phyloP scores from a whole-genome alignment of 1,139 yeast species.

The Protomyces arabidopsidicola region DNA sequence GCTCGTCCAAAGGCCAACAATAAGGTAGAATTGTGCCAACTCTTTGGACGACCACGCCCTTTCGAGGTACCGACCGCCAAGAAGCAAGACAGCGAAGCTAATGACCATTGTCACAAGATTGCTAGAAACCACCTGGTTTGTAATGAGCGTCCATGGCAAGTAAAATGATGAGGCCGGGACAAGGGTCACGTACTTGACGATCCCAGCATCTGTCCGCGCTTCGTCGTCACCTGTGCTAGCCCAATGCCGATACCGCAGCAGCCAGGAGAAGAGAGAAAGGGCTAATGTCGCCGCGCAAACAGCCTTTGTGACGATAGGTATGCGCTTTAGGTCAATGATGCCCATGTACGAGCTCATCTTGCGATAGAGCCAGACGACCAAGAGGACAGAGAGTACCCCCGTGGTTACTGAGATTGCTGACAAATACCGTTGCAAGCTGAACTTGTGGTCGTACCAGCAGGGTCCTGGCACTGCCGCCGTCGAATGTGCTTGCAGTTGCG shows the following conservation, averaged over 20 bases:
- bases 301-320: constrained; percentile 11
- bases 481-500: too few species aligned
- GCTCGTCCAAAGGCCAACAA: constrained; percentile 60
- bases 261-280: constrained; percentile 17
- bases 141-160: constrained; percentile 70
- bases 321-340: constrained; percentile 6
- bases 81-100: constrained; percentile 50
- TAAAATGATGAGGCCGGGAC: constrained; percentile 58
- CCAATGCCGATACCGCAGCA: constrained; percentile 6
- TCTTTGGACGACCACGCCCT: constrained; percentile 57
- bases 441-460: too few species aligned
- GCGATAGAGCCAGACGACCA: not conserved
- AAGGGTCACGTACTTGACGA: constrained; percentile 48
- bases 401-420: not conserved
- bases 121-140: constrained; percentile 69
- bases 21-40: constrained; percentile 53
- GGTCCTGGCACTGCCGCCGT: too few species aligned
- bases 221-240: not conserved
- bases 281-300: constrained; percentile 4
- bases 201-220: not conserved
- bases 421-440: not conserved
- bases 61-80: constrained; percentile 54
- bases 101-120: constrained; percentile 48
- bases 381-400: not conserved
- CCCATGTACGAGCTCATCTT: not conserved